A percentile compares a stretch with the other conserved stretches of the same genome.
Evolutionary conservation across 768 basidiomycete species (phyloP).

Genomic region (Xerocomus potaroensis): DNA sequence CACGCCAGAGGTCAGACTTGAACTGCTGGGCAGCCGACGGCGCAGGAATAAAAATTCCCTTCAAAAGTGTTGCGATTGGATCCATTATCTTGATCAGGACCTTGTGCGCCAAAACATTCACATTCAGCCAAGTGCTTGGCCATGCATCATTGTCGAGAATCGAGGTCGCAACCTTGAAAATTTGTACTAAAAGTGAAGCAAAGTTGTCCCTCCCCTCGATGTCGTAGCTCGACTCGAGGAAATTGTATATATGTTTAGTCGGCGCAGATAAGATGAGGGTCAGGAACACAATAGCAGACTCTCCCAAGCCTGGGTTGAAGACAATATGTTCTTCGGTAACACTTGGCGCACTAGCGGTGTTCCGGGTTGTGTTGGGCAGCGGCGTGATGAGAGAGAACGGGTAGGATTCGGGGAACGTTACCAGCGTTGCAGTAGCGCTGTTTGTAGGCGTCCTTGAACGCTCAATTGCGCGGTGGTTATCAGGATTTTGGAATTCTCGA

Average conservation of each 20-base stretch:
- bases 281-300: conserved; percentile 81
- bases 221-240: conserved; percentile 75
- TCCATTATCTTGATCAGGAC: conserved; percentile 88
- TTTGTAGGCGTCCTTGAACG: conserved; percentile 58
- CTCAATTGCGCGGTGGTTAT: conserved; percentile 65
- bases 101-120: conserved; percentile 84
- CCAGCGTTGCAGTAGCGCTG: conserved; percentile 55
- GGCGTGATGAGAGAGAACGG: conserved; percentile 80
- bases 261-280: conserved; percentile 80
- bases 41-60: conserved; percentile 74
- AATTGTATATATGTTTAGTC: conserved; percentile 68
- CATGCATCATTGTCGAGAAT: conserved; percentile 87
- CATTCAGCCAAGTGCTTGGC: conserved; percentile 87
- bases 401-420: conserved; percentile 91
- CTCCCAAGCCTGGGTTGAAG: conserved; percentile 77
- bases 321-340: conserved; percentile 44
- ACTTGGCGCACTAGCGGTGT: conserved; percentile 37
- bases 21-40: conserved; percentile 62
- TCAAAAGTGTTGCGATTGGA: conserved; percentile 71
- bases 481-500: conserved; percentile 69
- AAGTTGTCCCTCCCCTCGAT: conserved; percentile 87
- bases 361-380: conserved; percentile 51
- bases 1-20: conserved; percentile 74
- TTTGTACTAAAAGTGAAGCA: conserved; percentile 60
- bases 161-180: conserved; percentile 78